Conservation (phyloP, 148 eudicot species). For the Simmondsia chinensis region DNA sequence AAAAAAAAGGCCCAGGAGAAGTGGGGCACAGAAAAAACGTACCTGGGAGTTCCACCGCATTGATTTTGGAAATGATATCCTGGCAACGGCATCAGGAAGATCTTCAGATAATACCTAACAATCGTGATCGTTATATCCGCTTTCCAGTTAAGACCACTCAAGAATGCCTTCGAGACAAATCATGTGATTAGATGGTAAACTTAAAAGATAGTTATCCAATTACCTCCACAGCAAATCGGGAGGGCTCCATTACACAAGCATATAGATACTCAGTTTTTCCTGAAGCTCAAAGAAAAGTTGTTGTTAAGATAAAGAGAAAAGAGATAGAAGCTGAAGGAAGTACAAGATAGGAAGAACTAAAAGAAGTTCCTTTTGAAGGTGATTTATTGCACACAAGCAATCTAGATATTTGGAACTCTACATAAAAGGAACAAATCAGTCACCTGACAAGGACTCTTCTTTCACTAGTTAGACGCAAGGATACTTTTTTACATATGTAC, state of each 20-base stretch:
- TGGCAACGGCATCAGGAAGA: constrained; percentile 66
- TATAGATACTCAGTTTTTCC: constrained; percentile 86
- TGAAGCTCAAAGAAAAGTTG: constrained; percentile 20
- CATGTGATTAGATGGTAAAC: too few relatives aligned
- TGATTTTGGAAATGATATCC: constrained; percentile 84
- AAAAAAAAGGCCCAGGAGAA: not conserved
- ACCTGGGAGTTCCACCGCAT: constrained; percentile 99
- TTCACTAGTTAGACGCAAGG: too few relatives aligned
- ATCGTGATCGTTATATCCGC: constrained; percentile 12
- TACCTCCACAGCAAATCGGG: constrained; percentile 83
- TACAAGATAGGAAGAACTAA: not conserved
- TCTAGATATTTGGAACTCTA: too few relatives aligned
- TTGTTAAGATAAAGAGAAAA: too few relatives aligned
- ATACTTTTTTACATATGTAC: too few relatives aligned
- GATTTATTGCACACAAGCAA: too few relatives aligned
- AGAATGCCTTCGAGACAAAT: not conserved
- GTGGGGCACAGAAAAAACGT: constrained; percentile 1
- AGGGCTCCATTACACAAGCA: constrained; percentile 78
- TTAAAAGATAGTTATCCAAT: not conserved
- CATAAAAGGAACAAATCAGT: too few relatives aligned
- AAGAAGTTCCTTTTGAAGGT: not conserved
- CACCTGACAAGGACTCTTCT: too few relatives aligned
- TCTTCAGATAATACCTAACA: constrained; percentile 80
- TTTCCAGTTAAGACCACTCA: not conserved
- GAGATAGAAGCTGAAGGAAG: not conserved